Evolutionary conservation across 208 protist species (phyloP).

Genomic region (Leishmania turanica): DNA sequence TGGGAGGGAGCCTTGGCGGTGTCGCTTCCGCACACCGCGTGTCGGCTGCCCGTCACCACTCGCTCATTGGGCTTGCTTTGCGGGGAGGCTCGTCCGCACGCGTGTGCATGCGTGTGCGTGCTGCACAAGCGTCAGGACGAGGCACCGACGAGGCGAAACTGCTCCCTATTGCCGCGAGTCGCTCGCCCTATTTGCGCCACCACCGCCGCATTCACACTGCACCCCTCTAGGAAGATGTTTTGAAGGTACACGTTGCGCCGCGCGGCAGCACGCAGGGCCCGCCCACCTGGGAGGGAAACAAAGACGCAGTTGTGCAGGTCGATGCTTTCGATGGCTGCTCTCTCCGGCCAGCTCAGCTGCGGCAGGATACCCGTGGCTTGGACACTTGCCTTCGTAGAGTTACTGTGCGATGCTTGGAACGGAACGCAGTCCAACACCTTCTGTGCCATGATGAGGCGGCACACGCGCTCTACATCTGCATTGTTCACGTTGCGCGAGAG

Average conservation of each 20-base stretch:
- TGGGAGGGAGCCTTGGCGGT: neutral
- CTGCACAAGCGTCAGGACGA: neutral
- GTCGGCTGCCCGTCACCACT: neutral
- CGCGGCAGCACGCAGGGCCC: conserved; percentile 35
- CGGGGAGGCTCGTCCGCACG: neutral
- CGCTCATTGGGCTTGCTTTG: neutral
- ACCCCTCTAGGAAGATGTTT: conserved; percentile 38
- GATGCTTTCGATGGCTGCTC: conserved; percentile 28
- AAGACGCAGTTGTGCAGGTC: conserved; percentile 31
- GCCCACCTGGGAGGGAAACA: conserved; percentile 38
- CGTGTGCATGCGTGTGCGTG: neutral
- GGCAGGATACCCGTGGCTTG: conserved; percentile 8
- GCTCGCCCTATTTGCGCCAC: conserved; percentile 32
- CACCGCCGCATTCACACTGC: conserved; percentile 46
- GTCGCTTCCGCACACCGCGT: neutral
- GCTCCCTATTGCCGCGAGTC: conserved; percentile 27
- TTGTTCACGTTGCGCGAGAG: conserved; percentile 33
- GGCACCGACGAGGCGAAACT: conserved; percentile 12
- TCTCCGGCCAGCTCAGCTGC: conserved; percentile 31
- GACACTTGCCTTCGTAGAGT: neutral
- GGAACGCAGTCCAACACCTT: conserved; percentile 20
- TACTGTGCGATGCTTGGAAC: neutral
- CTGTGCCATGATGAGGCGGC: conserved; percentile 15
- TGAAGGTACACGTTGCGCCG: conserved; percentile 44
- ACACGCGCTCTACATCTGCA: conserved; percentile 26